phyloP scores from a whole-genome alignment of 1,284 basidiomycete genomes.

The Caloboletus inedulis region DNA sequence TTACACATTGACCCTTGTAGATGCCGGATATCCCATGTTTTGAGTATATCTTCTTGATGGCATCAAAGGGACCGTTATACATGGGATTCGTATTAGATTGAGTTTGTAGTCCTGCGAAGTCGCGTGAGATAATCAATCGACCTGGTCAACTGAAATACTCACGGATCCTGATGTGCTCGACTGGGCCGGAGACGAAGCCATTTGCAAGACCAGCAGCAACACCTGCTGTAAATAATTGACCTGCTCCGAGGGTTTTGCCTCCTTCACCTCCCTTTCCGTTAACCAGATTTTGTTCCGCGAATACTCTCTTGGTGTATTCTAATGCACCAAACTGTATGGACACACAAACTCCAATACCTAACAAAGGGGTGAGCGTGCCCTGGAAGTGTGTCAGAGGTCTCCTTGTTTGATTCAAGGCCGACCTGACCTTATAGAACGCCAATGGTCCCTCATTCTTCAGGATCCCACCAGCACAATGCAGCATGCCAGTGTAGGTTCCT shows the following conservation, averaged over 20 bases:
- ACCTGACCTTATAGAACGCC: slow-evolving; percentile 90
- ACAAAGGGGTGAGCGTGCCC: slow-evolving; percentile 90
- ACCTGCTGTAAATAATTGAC: slow-evolving; percentile 78
- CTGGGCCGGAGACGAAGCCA: slow-evolving; percentile 89
- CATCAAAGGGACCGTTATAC: slow-evolving; percentile 85
- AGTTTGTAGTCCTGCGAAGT: slow-evolving; percentile 75
- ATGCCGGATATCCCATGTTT: slow-evolving; percentile 79
- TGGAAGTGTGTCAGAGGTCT: slow-evolving; percentile 31
- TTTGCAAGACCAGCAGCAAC: slow-evolving; percentile 88
- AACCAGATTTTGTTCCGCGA: slow-evolving; percentile 58
- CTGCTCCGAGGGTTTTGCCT: slow-evolving; percentile 54
- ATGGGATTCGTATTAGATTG: slow-evolving; percentile 72
- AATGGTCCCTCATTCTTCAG: slow-evolving; percentile 88
- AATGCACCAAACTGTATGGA: slow-evolving; percentile 96
- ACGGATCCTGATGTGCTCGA: slow-evolving; percentile 98
- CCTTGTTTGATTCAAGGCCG: background rate
- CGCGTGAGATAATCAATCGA: slow-evolving; percentile 5
- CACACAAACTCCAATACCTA: slow-evolving; percentile 94
- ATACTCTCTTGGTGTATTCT: slow-evolving; percentile 86
- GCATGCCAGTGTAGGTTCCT: slow-evolving; percentile 85
- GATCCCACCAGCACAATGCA: slow-evolving; percentile 87
- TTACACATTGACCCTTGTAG: slow-evolving; percentile 92
- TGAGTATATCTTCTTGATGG: slow-evolving; percentile 76
- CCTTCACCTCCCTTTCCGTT: slow-evolving; percentile 56
- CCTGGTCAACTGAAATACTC: slow-evolving; percentile 33